Conservation (phyloP, 768 basidiomycete species). For the Russula sp. region DNA sequence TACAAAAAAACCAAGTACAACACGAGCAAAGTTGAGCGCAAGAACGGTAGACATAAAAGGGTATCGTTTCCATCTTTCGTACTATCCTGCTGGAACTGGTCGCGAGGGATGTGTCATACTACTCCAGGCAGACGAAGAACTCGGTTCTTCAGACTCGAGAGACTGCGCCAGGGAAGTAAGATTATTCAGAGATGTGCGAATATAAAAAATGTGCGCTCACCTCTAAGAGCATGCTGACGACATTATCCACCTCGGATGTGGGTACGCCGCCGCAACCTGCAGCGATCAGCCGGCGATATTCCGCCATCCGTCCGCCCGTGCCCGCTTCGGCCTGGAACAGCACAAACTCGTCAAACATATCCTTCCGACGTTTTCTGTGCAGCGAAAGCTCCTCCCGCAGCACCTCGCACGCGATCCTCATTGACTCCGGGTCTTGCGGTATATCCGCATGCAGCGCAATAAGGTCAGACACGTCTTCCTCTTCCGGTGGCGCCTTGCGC, state of each 20-base stretch:
- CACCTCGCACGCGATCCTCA: slow-evolving; percentile 54
- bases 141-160: slow-evolving; percentile 78
- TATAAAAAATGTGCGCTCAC: slow-evolving; percentile 41
- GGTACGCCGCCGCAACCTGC: slow-evolving; percentile 87
- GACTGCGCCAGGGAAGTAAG: slow-evolving; percentile 51
- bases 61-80: slow-evolving; percentile 11
- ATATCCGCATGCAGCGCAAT: slow-evolving; percentile 53
- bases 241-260: slow-evolving; percentile 83
- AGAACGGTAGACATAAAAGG: slow-evolving; percentile 16
- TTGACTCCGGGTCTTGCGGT: slow-evolving; percentile 54
- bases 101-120: slow-evolving; percentile 30
- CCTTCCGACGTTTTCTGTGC: slow-evolving; percentile 64
- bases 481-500: slow-evolving; percentile 44
- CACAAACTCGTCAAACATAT: slow-evolving; percentile 71
- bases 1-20: slow-evolving; percentile 29
- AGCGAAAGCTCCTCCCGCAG: slow-evolving; percentile 64
- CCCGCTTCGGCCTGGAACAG: slow-evolving; percentile 86
- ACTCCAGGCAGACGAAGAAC: slow-evolving; percentile 50
- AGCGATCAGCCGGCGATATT: slow-evolving; percentile 85
- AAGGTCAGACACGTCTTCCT: slow-evolving; percentile 66
- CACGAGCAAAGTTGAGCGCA: slow-evolving; percentile 21
- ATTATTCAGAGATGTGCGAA: slow-evolving; percentile 3
- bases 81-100: slow-evolving; percentile 27
- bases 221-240: slow-evolving; percentile 82
- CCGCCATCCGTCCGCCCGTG: slow-evolving; percentile 82